Percentiles rank a stretch among this genome's conserved stretches.
phyloP scores from a whole-genome alignment of 257 asterid species.

The Solanum chiquidenum region DNA sequence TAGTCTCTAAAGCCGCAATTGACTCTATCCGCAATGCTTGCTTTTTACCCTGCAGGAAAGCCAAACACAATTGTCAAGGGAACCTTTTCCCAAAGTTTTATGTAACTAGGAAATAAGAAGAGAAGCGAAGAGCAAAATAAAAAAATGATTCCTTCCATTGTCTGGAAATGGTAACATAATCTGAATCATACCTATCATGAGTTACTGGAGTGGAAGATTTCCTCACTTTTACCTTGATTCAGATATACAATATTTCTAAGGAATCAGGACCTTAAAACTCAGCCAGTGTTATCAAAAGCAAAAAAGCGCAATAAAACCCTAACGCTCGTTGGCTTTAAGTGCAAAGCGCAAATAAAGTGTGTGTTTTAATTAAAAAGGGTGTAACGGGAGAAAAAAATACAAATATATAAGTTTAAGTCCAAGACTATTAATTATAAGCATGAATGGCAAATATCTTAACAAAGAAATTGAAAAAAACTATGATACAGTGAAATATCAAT shows the following conservation, averaged over 20 bases:
- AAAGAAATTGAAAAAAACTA: background rate
- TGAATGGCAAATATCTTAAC: background rate
- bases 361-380: background rate
- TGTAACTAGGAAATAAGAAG: background rate
- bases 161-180: background rate
- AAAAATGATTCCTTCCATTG: background rate
- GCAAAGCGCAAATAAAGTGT: background rate
- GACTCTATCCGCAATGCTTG: slow-evolving; percentile 63
- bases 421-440: background rate
- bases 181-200: background rate
- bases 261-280: background rate
- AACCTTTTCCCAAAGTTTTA: background rate
- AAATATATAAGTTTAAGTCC: background rate
- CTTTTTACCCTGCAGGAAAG: slow-evolving; percentile 73
- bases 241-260: background rate
- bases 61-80: background rate
- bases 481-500: background rate
- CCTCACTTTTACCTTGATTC: background rate
- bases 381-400: background rate
- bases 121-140: background rate
- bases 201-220: background rate
- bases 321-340: background rate
- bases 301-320: background rate
- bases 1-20: slow-evolving; percentile 58
- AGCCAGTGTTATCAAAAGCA: background rate